These are phyloP conservation scores for Heliamphora pulchella DNA, from an alignment of 179 eudicot genomes.

Conservation along the genomic window DNA sequence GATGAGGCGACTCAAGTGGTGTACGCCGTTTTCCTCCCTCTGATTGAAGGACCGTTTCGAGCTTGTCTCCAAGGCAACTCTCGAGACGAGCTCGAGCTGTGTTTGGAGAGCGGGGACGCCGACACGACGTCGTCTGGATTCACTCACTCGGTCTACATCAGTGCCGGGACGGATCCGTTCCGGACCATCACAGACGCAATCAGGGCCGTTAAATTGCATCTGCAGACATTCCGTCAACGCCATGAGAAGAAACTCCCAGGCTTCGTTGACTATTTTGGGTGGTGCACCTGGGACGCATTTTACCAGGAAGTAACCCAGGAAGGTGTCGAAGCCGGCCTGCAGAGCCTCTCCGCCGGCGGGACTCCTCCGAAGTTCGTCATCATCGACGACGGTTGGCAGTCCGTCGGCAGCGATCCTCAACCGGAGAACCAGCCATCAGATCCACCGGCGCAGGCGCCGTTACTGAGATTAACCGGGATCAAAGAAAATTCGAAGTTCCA, in stretches of 20 bases:
- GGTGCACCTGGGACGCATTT: constrained; percentile 99
- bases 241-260: constrained; percentile 74
- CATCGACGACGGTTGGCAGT: constrained; percentile 97
- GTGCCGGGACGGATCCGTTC: constrained; percentile 73
- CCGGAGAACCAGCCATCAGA: too few relatives aligned
- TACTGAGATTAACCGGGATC: constrained; percentile 62
- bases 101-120: constrained; percentile 77
- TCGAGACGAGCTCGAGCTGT: constrained; percentile 64
- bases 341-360: constrained; percentile 52
- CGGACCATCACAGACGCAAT: constrained; percentile 54
- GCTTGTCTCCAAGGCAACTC: constrained; percentile 73
- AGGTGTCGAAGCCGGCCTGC: constrained; percentile 81
- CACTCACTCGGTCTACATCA: constrained; percentile 44
- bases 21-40: constrained; percentile 70
- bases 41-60: constrained; percentile 77
- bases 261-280: constrained; percentile 78
- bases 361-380: constrained; percentile 77
- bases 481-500: constrained; percentile 77
- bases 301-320: constrained; percentile 87
- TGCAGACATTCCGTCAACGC: constrained; percentile 58
- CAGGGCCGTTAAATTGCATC: constrained; percentile 57
- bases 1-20: constrained; percentile 33
- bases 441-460: constrained; percentile 15
- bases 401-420: constrained; percentile 36
- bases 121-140: constrained; percentile 44